Conservation (phyloP, 176 grass and related monocot genomes). For the Tillandsia fasciculata region DNA sequence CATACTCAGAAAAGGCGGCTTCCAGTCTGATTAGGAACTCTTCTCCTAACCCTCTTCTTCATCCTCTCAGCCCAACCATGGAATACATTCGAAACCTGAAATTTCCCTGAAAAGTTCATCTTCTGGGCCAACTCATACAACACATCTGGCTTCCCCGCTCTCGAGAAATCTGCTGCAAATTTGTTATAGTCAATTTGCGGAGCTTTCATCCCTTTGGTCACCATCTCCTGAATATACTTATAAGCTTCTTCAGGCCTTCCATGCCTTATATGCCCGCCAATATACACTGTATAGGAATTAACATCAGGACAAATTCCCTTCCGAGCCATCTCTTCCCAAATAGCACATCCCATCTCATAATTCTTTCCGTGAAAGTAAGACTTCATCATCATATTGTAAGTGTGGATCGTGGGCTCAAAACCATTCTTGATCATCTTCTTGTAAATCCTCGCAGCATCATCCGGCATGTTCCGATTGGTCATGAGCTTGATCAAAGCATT, state of each 20-base stretch:
- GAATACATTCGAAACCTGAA: slow-evolving; percentile 55
- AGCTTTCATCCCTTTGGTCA: slow-evolving; percentile 76
- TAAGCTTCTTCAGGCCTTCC: slow-evolving; percentile 44
- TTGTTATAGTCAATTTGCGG: slow-evolving; percentile 88
- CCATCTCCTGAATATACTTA: slow-evolving; percentile 80
- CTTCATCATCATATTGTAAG: slow-evolving; percentile 99
- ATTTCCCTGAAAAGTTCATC: slow-evolving; percentile 59
- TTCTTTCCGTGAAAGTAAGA: slow-evolving; percentile 68
- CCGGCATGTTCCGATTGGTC: slow-evolving; percentile 56
- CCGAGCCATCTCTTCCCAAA: slow-evolving; percentile 72
- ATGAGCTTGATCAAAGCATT: slow-evolving; percentile 87
- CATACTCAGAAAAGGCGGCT: background rate
- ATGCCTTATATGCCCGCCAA: slow-evolving; percentile 79
- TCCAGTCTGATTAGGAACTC: slow-evolving; percentile 11
- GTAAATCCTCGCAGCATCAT: slow-evolving; percentile 63
- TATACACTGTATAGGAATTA: slow-evolving; percentile 73
- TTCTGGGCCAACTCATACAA: slow-evolving; percentile 73
- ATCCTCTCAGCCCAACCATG: slow-evolving; percentile 60
- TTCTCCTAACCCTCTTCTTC: slow-evolving; percentile 24
- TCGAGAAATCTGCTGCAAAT: slow-evolving; percentile 75
- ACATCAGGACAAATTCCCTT: slow-evolving; percentile 80
- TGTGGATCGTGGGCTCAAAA: slow-evolving; percentile 56
- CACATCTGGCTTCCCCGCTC: slow-evolving; percentile 63
- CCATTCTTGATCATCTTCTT: slow-evolving; percentile 86
- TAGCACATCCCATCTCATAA: slow-evolving; percentile 52